Evolutionary conservation across 176 grass and related monocot species (phyloP), one percentile per base, ranked within the genome.

Genomic region (Avena atlantica): DNA sequence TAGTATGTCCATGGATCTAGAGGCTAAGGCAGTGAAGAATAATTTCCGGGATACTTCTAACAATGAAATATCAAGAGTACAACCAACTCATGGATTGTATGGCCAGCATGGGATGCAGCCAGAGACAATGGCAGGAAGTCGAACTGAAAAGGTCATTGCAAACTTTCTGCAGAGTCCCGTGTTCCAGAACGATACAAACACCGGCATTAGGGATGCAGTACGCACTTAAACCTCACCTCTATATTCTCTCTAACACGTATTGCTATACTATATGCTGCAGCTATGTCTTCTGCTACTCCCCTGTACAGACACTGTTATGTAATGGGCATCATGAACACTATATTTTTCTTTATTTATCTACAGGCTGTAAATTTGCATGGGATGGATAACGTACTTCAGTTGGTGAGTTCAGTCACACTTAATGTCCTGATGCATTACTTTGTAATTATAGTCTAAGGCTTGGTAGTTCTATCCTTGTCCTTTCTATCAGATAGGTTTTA

Each of bases 81-180:
- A 83, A 29, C 17, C 79, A 53, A 66, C 47, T 47, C 85, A 79
- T 61, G 87, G 20, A 67, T 66, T 82, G 21, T 50, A 81, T 81
- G 83, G 36, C 58, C 81, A 81, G 49, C 70, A 90, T 75, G 68
- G 79, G 83, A 51, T 56, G 25, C 49, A 57, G 47, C 24, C 81
- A 58, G 86, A 87, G 27, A 84, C 56, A 56, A 74, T 71, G 51
- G 51, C 70, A 66, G 81, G 75, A 75, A 94, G 59, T 57, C 92
- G 64, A 70, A 94, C 93, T 80, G 90, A 98, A 86, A 95, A 95
- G 58, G 92, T 94, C 36, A 83, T 98, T 71, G 44, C 86, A 19
- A 88, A 89, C 75, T 94, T 98, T 86, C 86, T 92, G 65, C 93
- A 92, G 78, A 89, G 79, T 86, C 90, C 96, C 1, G 55, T 98